Evolutionary conservation across 2,329 filamentous ascomycete genomes (phyloP), one percentile per base, ranked within the genome.

Genomic region (Colletotrichum orbiculare): DNA sequence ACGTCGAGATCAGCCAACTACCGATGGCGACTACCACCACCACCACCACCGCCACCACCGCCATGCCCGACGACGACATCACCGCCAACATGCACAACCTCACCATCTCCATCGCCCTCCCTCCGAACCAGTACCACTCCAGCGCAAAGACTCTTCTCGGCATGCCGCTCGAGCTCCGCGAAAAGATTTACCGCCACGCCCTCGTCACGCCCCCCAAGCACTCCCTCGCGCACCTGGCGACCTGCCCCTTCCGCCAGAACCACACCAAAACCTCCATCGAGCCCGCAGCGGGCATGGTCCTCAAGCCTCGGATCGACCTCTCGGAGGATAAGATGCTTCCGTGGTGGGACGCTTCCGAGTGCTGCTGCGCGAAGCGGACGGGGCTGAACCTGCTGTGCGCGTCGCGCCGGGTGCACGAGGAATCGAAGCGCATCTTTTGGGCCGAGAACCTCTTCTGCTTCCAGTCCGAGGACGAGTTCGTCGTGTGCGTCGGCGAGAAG

Each of bases 341-440:
- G 5, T 54, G 48, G 48, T 42, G 53, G 48, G 1, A 5, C 8
- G 25, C 17, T 12, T 6, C 11, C 4, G 45, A 60, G 11, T 66
- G 64, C 49, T 54, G 48, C 47, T 66, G 64, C 45, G 64, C 54
- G 1, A 64, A 49, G 47, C 53, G 64, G 8, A 10, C 41, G 6
- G 33, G 41, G 2, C 6, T 66, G 17, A 58, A 55, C 42, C 48
- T 66, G 35, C 43, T 66, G 35, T 48, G 63, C 2, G 64, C 54
- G 1, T 54, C 39, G 39, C 47, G 54, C 9, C 64, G 59, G 39
- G 33, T 66, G 15, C 37, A 66, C 59, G 33, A 17, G 25, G 64
- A 66, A 43, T 53, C 60, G n/a, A 48, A 59, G 8, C 59, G 53
- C 13, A 0, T 66, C 12, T 66, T 66, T 53, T 66, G 64, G 64